A percentile compares a stretch with the other conserved stretches of the same genome.
These are phyloP conservation scores for Metarhizium rileyi DNA, from an alignment of 2,329 filamentous ascomycete species.

Conservation along the genomic window DNA sequence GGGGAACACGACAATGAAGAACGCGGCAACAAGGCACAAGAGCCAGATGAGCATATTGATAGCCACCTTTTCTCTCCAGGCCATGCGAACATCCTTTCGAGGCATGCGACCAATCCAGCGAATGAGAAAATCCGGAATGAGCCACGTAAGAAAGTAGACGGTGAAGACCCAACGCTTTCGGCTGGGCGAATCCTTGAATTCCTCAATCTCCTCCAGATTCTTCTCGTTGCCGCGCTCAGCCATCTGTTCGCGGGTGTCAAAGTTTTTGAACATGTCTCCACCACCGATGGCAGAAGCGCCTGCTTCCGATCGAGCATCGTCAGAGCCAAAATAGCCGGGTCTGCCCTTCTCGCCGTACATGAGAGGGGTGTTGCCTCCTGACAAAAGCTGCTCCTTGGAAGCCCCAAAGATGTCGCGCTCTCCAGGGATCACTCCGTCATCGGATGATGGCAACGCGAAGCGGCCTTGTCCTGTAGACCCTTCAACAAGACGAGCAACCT, in stretches of 20 bases:
- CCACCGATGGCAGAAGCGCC: slow-evolving; percentile 83
- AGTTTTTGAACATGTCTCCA: slow-evolving; percentile 96
- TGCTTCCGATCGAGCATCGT: slow-evolving; percentile 85
- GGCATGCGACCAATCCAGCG: slow-evolving; percentile 71
- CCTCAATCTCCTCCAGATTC: slow-evolving; percentile 82
- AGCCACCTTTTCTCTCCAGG: slow-evolving; percentile 94
- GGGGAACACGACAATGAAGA: slow-evolving; percentile 88
- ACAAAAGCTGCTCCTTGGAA: slow-evolving; percentile 51
- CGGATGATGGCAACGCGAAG: slow-evolving; percentile 38
- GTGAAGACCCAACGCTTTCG: slow-evolving; percentile 87
- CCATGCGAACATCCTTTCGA: slow-evolving; percentile 82
- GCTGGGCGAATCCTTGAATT: slow-evolving; percentile 63
- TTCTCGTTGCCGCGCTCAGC: slow-evolving; percentile 91
- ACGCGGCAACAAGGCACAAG: slow-evolving; percentile 64
- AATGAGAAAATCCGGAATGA: slow-evolving; percentile 76
- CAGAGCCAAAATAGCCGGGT: slow-evolving; percentile 70
- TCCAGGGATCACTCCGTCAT: slow-evolving; percentile 51
- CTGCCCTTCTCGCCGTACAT: slow-evolving; percentile 67
- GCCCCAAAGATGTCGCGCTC: slow-evolving; percentile 51
- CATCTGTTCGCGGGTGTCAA: slow-evolving; percentile 90
- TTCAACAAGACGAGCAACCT: slow-evolving; percentile 69
- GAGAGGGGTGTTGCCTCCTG: slow-evolving; percentile 43
- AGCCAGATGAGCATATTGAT: slow-evolving; percentile 98
- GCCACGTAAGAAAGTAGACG: slow-evolving; percentile 78
- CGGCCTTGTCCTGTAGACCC: slow-evolving; percentile 40